Evolutionary conservation across 805 yeast species (phyloP).

Genomic region (Sugiyamaella chiloensis): DNA sequence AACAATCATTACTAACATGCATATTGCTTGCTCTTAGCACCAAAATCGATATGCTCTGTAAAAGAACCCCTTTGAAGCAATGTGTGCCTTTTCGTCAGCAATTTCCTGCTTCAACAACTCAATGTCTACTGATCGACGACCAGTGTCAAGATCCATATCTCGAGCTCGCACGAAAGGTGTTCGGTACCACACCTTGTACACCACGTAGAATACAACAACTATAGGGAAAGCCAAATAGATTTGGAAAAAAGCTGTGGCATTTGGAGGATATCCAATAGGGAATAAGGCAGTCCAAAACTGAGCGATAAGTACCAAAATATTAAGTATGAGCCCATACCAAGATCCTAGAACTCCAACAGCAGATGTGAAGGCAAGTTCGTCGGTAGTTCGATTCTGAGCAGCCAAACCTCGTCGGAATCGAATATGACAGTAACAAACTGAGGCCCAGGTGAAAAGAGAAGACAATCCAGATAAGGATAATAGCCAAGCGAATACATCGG

Average conservation of each 20-base stretch:
- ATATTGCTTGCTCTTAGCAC: slow-evolving; percentile 39
- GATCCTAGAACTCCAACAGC: slow-evolving; percentile 71
- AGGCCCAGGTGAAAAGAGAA: slow-evolving; percentile 77
- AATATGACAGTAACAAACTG: slow-evolving; percentile 64
- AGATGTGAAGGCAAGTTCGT: slow-evolving; percentile 65
- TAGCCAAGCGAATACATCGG: slow-evolving; percentile 68
- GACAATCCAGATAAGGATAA: slow-evolving; percentile 75
- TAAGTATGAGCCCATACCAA: slow-evolving; percentile 54
- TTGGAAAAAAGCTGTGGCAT: slow-evolving; percentile 47
- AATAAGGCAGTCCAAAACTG: slow-evolving; percentile 81
- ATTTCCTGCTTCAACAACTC: slow-evolving; percentile 56
- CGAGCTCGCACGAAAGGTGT: slow-evolving; percentile 42
- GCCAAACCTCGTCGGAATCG: slow-evolving; percentile 62
- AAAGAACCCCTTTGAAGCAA: slow-evolving; percentile 45
- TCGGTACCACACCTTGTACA: slow-evolving; percentile 48
- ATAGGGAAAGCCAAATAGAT: slow-evolving; percentile 50
- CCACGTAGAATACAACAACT: slow-evolving; percentile 43
- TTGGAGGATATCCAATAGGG: slow-evolving; percentile 51
- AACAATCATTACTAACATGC: neutral
- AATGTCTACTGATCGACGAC: slow-evolving; percentile 58
- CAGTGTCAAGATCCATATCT: slow-evolving; percentile 59
- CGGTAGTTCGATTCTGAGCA: slow-evolving; percentile 63
- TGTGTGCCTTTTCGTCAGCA: slow-evolving; percentile 51
- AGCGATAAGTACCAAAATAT: slow-evolving; percentile 59
- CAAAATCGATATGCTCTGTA: slow-evolving; percentile 55